Evolutionary conservation across 345 rosid species (phyloP).

Genomic region (Lepidium didymum): DNA sequence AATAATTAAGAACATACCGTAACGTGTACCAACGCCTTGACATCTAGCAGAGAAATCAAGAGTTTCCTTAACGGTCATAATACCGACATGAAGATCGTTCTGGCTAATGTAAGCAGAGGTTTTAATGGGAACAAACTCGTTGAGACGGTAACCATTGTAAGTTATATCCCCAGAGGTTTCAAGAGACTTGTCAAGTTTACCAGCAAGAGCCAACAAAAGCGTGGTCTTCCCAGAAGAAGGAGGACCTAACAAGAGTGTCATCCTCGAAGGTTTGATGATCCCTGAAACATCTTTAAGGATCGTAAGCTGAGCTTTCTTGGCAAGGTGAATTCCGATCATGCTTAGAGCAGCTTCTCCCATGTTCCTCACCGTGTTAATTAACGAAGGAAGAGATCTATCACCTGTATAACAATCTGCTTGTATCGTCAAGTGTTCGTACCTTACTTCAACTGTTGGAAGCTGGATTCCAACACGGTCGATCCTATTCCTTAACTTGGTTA

Average conservation of each 20-base stretch:
- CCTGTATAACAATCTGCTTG: slow-evolving; percentile 68
- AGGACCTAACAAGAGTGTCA: slow-evolving; percentile 69
- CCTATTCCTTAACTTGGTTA: slow-evolving; percentile 63
- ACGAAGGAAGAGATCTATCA: slow-evolving; percentile 68
- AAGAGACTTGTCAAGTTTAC: slow-evolving; percentile 53
- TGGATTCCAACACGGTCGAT: slow-evolving; percentile 70
- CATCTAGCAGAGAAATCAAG: slow-evolving; percentile 81
- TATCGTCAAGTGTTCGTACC: slow-evolving; percentile 47
- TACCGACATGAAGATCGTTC: slow-evolving; percentile 74
- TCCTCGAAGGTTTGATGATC: slow-evolving; percentile 65
- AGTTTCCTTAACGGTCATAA: slow-evolving; percentile 81
- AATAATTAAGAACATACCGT: slow-evolving; percentile 40
- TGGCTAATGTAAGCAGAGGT: slow-evolving; percentile 81
- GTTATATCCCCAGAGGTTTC: slow-evolving; percentile 53
- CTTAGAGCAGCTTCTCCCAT: slow-evolving; percentile 52
- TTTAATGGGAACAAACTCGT: slow-evolving; percentile 70
- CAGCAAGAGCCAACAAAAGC: slow-evolving; percentile 66
- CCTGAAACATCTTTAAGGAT: slow-evolving; percentile 66
- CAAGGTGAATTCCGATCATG: slow-evolving; percentile 44
- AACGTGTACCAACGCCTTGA: slow-evolving; percentile 74
- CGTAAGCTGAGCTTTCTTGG: slow-evolving; percentile 54
- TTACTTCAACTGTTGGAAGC: slow-evolving; percentile 71
- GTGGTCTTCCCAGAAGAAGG: slow-evolving; percentile 88
- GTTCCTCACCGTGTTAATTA: slow-evolving; percentile 52
- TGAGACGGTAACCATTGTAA: slow-evolving; percentile 52